Evolutionary conservation across 345 rosid species (phyloP).

Genomic region (Melaleuca quinquenervia): DNA sequence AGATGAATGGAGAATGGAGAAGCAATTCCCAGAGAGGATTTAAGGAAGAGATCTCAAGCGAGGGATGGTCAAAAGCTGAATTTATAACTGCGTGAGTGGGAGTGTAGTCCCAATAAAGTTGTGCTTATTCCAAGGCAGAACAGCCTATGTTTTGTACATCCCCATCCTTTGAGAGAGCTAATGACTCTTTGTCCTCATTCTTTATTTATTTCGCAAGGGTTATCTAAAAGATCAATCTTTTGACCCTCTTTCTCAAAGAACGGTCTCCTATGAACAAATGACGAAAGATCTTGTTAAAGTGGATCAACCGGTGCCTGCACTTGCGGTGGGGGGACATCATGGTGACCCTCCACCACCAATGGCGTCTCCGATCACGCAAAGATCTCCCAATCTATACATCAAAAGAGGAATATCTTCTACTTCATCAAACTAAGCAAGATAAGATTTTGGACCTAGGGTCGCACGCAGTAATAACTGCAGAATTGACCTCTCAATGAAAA

Average conservation of each 20-base stretch:
- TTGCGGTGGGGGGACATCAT: not conserved
- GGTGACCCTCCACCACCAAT: not conserved
- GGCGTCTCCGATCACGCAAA: not conserved
- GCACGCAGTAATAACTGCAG: not conserved
- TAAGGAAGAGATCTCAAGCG: not conserved
- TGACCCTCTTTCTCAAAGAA: not conserved
- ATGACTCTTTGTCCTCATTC: not conserved
- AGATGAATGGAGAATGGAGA: not conserved
- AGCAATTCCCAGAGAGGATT: not conserved
- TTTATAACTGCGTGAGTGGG: not conserved
- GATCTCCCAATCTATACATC: not conserved
- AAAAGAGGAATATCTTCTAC: not conserved
- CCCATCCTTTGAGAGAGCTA: not conserved
- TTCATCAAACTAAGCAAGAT: not conserved
- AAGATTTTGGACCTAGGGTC: not conserved
- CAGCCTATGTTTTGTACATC: not conserved
- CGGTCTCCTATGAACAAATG: not conserved
- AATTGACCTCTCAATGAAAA: not conserved
- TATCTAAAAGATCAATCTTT: not conserved
- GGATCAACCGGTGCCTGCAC: not conserved
- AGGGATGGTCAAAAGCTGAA: not conserved
- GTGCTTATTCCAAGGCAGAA: not conserved
- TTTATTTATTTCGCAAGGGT: not conserved
- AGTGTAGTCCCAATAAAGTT: not conserved
- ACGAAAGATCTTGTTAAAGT: not conserved